Conservation (phyloP, 805 yeast species). For the Metschnikowia cerradonensis region DNA sequence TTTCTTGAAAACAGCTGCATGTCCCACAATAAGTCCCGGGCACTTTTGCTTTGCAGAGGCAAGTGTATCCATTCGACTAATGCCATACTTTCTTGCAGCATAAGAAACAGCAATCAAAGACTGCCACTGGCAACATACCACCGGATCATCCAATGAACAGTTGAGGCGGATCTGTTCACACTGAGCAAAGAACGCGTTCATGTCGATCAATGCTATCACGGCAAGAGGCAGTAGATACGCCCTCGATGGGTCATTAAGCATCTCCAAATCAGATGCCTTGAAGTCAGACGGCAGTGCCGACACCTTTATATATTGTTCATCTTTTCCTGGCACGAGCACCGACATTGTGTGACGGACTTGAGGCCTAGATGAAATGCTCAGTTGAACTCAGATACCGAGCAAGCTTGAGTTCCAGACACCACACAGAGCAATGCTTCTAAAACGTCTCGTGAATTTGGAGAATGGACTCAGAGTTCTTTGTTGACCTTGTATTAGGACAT, state of each 20-base stretch:
- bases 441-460: neutral
- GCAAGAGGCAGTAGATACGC: slow-evolving; percentile 68
- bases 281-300: slow-evolving; percentile 5
- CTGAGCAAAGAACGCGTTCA: slow-evolving; percentile 95
- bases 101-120: slow-evolving; percentile 86
- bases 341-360: slow-evolving; percentile 3
- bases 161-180: slow-evolving; percentile 79
- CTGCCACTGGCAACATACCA: slow-evolving; percentile 93
- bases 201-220: slow-evolving; percentile 80
- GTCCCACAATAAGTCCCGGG: slow-evolving; percentile 72
- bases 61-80: slow-evolving; percentile 70
- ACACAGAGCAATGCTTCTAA: neutral
- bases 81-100: slow-evolving; percentile 83
- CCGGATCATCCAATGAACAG: slow-evolving; percentile 64
- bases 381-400: neutral
- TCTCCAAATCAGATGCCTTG: slow-evolving; percentile 37
- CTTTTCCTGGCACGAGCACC: slow-evolving; percentile 1
- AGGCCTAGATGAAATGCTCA: neutral
- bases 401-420: neutral
- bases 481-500: neutral
- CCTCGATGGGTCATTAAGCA: slow-evolving; percentile 41
- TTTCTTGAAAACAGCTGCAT: slow-evolving; percentile 88
- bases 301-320: neutral
- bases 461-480: neutral
- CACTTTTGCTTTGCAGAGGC: slow-evolving; percentile 70